Percentiles rank a stretch among this genome's conserved stretches.
These are phyloP conservation scores for Rhizoctonia solani DNA, from an alignment of 1,284 basidiomycete genomes.

Conservation along the genomic window DNA sequence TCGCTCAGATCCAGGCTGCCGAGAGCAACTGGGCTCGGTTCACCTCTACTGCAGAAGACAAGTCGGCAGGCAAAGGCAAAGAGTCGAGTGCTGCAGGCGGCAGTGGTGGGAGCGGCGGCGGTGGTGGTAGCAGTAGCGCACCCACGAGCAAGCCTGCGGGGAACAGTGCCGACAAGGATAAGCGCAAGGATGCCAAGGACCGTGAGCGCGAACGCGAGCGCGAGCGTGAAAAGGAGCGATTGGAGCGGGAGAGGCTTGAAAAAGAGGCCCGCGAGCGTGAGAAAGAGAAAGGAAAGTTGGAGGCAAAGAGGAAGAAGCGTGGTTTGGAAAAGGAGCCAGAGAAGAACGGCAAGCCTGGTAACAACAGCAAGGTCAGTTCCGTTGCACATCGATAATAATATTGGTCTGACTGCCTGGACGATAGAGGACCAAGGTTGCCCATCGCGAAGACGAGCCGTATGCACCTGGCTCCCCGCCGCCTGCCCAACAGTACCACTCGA, in stretches of 20 bases:
- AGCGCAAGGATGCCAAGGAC: constrained; percentile 42
- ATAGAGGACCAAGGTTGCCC: constrained; percentile 34
- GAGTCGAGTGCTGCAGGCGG: constrained; percentile 42
- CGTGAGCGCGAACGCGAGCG: constrained; percentile 53
- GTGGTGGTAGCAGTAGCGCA: constrained; percentile 43
- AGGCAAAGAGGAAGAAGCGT: constrained; percentile 40
- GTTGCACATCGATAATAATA: background rate
- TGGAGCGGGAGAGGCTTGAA: constrained; percentile 51
- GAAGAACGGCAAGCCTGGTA: constrained; percentile 47
- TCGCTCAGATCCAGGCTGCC: constrained; percentile 45
- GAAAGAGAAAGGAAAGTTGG: constrained; percentile 33
- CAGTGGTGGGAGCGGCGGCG: too few species aligned
- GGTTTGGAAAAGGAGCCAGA: constrained; percentile 38
- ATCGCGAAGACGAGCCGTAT: constrained; percentile 33
- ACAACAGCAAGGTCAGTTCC: constrained; percentile 40
- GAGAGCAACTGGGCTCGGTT: constrained; percentile 36
- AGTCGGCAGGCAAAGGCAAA: constrained; percentile 40
- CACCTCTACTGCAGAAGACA: constrained; percentile 35
- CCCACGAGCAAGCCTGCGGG: constrained; percentile 24
- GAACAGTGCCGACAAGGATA: constrained; percentile 35
- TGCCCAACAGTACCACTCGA: constrained; percentile 35
- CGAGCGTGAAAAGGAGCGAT: constrained; percentile 61
- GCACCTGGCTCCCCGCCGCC: constrained; percentile 32
- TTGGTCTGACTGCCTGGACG: too few species aligned
- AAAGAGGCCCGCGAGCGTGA: constrained; percentile 19